A percentile compares a stretch with the other conserved stretches of the same genome.
These are phyloP conservation scores for Sesbania bispinosa DNA, from an alignment of 306 rosid species.

Conservation along the genomic window DNA sequence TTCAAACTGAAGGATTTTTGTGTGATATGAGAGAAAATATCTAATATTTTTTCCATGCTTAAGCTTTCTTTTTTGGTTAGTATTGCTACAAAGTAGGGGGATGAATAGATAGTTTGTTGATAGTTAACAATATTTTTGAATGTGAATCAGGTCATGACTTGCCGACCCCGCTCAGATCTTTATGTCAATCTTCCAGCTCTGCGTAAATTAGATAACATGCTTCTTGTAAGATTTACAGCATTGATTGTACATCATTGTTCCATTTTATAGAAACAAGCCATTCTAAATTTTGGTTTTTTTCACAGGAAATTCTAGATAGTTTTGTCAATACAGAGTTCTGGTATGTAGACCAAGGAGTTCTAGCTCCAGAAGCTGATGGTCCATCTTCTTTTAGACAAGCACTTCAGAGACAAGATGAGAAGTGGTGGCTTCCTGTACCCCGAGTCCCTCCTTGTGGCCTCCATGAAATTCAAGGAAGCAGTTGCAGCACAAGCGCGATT, in stretches of 20 bases:
- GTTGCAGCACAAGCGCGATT: constrained; percentile 84
- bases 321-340: constrained; percentile 77
- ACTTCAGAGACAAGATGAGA: constrained; percentile 86
- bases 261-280: constrained; percentile 6
- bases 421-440: constrained; percentile 98
- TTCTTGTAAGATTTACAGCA: constrained; percentile 67
- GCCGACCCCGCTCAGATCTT: constrained; percentile 88
- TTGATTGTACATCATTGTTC: not conserved
- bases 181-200: constrained; percentile 92
- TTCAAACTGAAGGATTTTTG: not conserved
- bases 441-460: constrained; percentile 88
- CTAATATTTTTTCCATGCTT: not conserved
- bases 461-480: constrained; percentile 60
- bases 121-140: not conserved
- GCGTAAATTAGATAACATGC: constrained; percentile 94
- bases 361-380: constrained; percentile 62
- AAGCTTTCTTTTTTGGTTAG: not conserved
- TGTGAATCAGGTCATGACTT: constrained; percentile 77
- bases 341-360: constrained; percentile 93
- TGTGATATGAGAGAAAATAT: not conserved
- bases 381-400: constrained; percentile 66
- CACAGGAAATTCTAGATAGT: constrained; percentile 78
- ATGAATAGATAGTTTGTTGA: not conserved
- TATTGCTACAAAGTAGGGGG: not conserved
- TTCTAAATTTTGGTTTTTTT: constrained; percentile 28